These are phyloP conservation scores for Cardamine chenopodiifolia DNA, from an alignment of 345 rosid genomes.

Conservation along the genomic window DNA sequence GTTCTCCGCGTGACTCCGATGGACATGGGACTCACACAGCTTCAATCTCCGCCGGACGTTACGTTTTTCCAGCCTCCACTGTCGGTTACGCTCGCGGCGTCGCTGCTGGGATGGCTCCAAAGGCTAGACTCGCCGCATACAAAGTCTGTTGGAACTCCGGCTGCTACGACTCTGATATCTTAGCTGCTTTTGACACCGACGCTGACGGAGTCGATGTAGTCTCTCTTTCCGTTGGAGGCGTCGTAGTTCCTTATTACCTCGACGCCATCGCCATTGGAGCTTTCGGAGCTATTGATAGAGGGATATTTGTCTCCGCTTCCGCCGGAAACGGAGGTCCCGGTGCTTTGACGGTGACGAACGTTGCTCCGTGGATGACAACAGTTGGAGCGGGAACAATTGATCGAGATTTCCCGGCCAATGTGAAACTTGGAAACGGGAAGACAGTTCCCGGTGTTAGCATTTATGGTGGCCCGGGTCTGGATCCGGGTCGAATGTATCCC, in stretches of 20 bases:
- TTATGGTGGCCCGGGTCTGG: constrained; percentile 65
- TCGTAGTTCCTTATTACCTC: constrained; percentile 81
- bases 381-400: constrained; percentile 91
- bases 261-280: constrained; percentile 95
- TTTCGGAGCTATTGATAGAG: constrained; percentile 71
- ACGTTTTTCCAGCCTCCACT: constrained; percentile 77
- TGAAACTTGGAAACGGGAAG: constrained; percentile 71
- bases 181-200: constrained; percentile 85
- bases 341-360: constrained; percentile 74
- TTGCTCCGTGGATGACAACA: constrained; percentile 84
- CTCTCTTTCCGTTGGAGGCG: constrained; percentile 88
- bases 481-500: constrained; percentile 61
- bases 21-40: constrained; percentile 95
- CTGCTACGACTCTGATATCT: constrained; percentile 88
- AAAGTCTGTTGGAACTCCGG: constrained; percentile 96
- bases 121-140: constrained; percentile 84
- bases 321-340: constrained; percentile 98
- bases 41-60: constrained; percentile 79
- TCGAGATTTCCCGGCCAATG: constrained; percentile 79
- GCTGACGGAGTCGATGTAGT: constrained; percentile 84
- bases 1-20: constrained; percentile 84
- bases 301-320: constrained; percentile 82
- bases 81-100: constrained; percentile 82
- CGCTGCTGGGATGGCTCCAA: constrained; percentile 94
- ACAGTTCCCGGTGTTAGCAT: constrained; percentile 65